Evolutionary conservation across 1,139 yeast genomes (phyloP).

Genomic region (Hemisphaericaspora xylofermentans): DNA sequence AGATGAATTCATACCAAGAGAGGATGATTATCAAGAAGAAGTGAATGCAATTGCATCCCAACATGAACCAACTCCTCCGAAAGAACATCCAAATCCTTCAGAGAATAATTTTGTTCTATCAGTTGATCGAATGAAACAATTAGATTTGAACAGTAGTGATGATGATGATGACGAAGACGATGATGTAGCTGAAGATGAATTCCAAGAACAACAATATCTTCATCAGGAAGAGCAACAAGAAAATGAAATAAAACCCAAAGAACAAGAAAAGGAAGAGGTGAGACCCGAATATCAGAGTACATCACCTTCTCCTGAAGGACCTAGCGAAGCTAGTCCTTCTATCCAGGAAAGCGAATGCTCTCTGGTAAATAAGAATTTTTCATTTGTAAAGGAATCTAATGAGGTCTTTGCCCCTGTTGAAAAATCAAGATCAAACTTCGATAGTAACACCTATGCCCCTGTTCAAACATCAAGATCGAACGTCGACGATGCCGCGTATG

Average conservation of each 20-base stretch:
- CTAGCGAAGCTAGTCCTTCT: not conserved
- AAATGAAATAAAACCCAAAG: too few species aligned
- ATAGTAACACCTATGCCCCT: too few species aligned
- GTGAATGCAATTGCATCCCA: not conserved
- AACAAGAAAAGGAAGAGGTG: not conserved
- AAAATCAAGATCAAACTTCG: not conserved
- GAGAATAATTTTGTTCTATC: conserved; percentile 31
- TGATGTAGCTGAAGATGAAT: conserved; percentile 14
- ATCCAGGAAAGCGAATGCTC: not conserved
- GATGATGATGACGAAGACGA: conserved; percentile 19
- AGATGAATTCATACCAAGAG: too few species aligned
- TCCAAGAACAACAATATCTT: not conserved
- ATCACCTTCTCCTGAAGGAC: conserved; percentile 1
- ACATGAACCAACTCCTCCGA: not conserved
- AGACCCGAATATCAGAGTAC: not conserved
- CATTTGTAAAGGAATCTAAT: not conserved
- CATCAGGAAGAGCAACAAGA: not conserved
- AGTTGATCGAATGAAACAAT: conserved; percentile 24
- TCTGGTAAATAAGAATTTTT: not conserved
- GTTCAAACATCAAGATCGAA: too few species aligned
- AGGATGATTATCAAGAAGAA: too few species aligned
- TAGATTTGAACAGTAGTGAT: conserved; percentile 11
- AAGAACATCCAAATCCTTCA: not conserved
- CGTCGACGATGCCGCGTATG: not conserved
- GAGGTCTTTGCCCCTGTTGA: not conserved